Base-by-base conservation (phyloP, 768 basidiomycete genomes). In the Phaffia tasmanica region DNA sequence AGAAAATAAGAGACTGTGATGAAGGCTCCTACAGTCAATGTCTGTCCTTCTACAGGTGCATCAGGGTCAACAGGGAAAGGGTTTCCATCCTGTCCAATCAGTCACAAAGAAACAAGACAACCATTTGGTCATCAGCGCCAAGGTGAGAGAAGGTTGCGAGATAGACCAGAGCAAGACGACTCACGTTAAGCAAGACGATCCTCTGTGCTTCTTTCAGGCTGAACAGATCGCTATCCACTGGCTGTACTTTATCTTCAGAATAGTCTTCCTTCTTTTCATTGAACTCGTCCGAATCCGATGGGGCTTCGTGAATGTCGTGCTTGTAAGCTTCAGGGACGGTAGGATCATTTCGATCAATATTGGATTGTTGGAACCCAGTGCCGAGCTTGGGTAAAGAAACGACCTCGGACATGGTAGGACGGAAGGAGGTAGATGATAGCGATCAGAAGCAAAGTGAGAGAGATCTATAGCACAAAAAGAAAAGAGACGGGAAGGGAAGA, bases 11-110 rank as follows among this genome's bases (percentile, higher is more conserved):
- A 58, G 50, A 69, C 0, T 65, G 67, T 0, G 15, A 76, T n/a
- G 16, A 54, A 23, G 67, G 79, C 2, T 77, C 70, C 65, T 78
- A 78, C 68, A 69, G 72, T 0, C 72, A 84, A 79, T 72, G 81
- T 82, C 64, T 81, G 80, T 19, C 79, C 79, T 71, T 83, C 82
- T 47, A 79, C 79, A 14, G 72, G 70, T 18, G 79, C 79, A 70
- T 80, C 72, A 18, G 81, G 80, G 68, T 82, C 79, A 23, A 81
- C 72, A 50, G 83, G 83, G 76, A 85, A 84, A 4, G 83, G 83
- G 56, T 76, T 69, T 21, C 71, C 71, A 23, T 57, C 32, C 56
- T 57, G 32, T 21, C 27, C 18, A 23, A 29, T 25, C 25, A 27
- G 2, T 18, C 19, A 18, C 6, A 23, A 57, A 3, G 56, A 32